Evolutionary conservation across 2,329 filamentous ascomycete genomes (phyloP).

Genomic region (Tolypocladium capitatum): DNA sequence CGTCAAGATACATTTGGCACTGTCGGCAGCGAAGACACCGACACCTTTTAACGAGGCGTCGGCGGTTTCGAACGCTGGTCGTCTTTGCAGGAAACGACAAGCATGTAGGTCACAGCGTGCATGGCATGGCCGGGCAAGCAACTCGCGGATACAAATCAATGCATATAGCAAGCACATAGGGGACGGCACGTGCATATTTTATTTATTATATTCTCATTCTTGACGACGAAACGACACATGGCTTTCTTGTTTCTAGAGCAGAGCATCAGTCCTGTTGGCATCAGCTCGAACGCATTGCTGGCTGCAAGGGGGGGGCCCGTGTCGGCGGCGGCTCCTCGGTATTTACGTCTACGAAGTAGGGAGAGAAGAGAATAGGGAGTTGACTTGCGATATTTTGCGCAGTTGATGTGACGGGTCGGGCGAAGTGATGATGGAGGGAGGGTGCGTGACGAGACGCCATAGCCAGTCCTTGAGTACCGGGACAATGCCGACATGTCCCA

Average conservation of each 20-base stretch:
- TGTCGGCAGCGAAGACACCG: slow-evolving; percentile 19
- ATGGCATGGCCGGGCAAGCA: neutral
- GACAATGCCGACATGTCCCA: too few species aligned
- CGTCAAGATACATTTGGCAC: slow-evolving; percentile 21
- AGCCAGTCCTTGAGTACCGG: too few species aligned
- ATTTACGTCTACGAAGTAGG: neutral
- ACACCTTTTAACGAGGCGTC: slow-evolving; percentile 19
- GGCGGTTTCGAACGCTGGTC: neutral
- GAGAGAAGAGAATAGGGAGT: neutral
- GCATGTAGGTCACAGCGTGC: neutral
- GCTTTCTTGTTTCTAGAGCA: slow-evolving; percentile 8
- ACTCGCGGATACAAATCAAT: neutral
- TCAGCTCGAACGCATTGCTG: neutral
- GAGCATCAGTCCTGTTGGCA: slow-evolving; percentile 1
- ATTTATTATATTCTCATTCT: slow-evolving; percentile 2
- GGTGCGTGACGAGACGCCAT: neutral
- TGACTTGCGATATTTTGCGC: neutral
- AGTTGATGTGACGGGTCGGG: neutral
- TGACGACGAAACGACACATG: slow-evolving; percentile 9
- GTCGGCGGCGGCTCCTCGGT: neutral
- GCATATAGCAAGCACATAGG: neutral
- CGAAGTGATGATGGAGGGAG: neutral
- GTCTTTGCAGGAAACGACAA: neutral
- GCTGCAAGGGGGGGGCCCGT: neutral
- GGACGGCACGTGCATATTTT: slow-evolving; percentile 1